Percentiles rank a stretch among this genome's conserved stretches.
Conservation (phyloP, 192 early-diverging fungal genomes). For the Mortierella claussenii region DNA sequence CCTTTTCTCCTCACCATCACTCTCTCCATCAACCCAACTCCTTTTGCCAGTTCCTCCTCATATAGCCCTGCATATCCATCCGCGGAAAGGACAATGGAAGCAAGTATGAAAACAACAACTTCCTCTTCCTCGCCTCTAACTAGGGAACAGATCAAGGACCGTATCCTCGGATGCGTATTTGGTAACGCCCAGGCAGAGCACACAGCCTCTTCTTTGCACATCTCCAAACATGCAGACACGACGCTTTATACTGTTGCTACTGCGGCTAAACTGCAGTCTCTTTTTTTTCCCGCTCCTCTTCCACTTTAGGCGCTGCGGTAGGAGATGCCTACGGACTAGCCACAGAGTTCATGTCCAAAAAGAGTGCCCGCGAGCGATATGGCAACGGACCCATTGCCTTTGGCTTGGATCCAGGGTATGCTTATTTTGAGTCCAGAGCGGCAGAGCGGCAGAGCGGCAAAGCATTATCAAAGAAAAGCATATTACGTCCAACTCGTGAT, state of each 20-base stretch:
- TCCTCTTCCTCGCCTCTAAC: constrained; percentile 6
- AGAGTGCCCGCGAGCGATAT: constrained; percentile 56
- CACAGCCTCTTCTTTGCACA: too few species aligned
- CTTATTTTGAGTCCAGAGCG: too few species aligned
- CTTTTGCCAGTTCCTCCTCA: too few species aligned
- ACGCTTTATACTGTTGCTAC: too few species aligned
- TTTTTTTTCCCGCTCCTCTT: background rate
- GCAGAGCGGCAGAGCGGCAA: too few species aligned
- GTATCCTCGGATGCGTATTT: constrained; percentile 20
- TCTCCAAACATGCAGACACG: background rate
- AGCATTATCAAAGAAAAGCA: too few species aligned
- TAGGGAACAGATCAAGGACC: constrained; percentile 26
- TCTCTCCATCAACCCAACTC: background rate
- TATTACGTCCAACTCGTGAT: too few species aligned
- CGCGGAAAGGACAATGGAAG: too few species aligned
- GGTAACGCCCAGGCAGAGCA: too few species aligned
- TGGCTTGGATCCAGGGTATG: constrained; percentile 57
- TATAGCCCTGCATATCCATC: background rate
- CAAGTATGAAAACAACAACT: too few species aligned
- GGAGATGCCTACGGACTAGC: constrained; percentile 73
- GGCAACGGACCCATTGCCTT: constrained; percentile 69
- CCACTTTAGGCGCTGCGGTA: constrained; percentile 60
- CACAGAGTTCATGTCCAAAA: constrained; percentile 69
- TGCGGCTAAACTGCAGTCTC: too few species aligned
- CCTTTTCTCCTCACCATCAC: background rate